phyloP scores from a whole-genome alignment of 164 flowering plant species.

The Nelumbo lutea region DNA sequence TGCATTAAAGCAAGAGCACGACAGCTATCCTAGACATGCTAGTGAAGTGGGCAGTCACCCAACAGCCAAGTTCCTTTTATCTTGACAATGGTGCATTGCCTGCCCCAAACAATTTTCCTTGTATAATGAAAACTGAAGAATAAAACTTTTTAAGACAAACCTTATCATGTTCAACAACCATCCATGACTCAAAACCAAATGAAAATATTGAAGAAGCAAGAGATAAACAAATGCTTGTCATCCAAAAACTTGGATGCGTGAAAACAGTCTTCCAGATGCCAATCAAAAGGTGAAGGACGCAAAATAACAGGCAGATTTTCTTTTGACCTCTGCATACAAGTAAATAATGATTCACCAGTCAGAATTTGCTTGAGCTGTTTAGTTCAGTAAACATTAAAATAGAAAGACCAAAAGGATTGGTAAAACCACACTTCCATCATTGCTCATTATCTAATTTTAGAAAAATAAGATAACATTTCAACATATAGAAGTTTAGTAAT shows the following conservation, averaged over 20 bases:
- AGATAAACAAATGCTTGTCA: conserved; percentile 58
- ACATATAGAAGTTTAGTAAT: neutral
- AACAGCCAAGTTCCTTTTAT: no score
- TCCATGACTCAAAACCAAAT: conserved; percentile 83
- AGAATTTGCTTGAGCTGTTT: neutral
- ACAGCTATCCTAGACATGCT: neutral
- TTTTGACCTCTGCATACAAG: conserved; percentile 64
- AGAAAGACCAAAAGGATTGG: no score
- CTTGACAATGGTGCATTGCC: neutral
- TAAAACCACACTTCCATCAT: no score
- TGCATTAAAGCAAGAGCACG: neutral
- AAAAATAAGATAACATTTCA: no score
- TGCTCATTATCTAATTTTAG: no score
- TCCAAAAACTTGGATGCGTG: conserved; percentile 46
- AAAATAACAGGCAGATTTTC: conserved; percentile 63
- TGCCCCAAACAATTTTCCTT: neutral
- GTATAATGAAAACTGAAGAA: conserved; percentile 4
- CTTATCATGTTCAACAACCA: conserved; percentile 85
- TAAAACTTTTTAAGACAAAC: conserved; percentile 32
- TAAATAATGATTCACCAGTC: neutral
- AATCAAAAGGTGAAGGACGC: conserved; percentile 63
- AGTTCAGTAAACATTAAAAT: no score
- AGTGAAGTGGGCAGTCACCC: neutral
- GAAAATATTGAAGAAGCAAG: conserved; percentile 69
- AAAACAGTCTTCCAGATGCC: conserved; percentile 58